Evolutionary conservation across 768 basidiomycete species (phyloP).

Genomic region (Boletus vinaceobasis): DNA sequence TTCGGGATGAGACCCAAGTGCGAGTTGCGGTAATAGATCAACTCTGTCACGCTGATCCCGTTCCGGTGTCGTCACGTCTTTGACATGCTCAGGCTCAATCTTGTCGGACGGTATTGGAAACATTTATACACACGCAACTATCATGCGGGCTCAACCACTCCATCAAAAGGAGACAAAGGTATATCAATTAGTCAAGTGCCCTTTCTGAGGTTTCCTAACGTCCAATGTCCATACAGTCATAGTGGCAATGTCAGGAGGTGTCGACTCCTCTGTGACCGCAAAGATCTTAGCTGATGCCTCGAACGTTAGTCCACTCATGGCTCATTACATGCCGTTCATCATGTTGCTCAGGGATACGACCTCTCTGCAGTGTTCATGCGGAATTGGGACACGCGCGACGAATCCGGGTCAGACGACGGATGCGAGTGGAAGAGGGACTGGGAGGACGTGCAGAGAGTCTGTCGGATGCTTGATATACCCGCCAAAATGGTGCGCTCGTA

Average conservation of each 20-base stretch:
- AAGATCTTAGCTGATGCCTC: slow-evolving; percentile 54
- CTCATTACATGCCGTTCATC: not conserved
- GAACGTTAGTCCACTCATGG: slow-evolving; percentile 40
- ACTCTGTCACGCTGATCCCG: not conserved
- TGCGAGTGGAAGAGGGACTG: slow-evolving; percentile 98
- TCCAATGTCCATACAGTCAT: slow-evolving; percentile 51
- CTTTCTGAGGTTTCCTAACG: not conserved
- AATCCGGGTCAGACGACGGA: slow-evolving; percentile 71
- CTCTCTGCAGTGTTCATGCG: slow-evolving; percentile 92
- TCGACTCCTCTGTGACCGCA: slow-evolving; percentile 92
- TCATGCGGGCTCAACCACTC: slow-evolving; percentile 15
- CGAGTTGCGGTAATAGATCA: not conserved
- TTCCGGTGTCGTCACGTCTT: not conserved
- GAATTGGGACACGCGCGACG: slow-evolving; percentile 91
- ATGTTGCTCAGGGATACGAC: slow-evolving; percentile 59
- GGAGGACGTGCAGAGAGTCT: slow-evolving; percentile 84
- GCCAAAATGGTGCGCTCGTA: slow-evolving; percentile 54
- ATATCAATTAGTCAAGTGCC: not conserved
- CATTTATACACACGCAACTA: slow-evolving; percentile 4
- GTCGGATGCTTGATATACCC: slow-evolving; percentile 68
- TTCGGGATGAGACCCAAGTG: not conserved
- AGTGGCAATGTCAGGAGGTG: slow-evolving; percentile 93
- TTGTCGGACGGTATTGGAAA: slow-evolving; percentile 14
- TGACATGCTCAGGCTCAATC: slow-evolving; percentile 9
- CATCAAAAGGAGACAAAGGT: slow-evolving; percentile 31